These are phyloP conservation scores for Bretschneidera sinensis DNA, from an alignment of 345 rosid species.

Conservation along the genomic window DNA sequence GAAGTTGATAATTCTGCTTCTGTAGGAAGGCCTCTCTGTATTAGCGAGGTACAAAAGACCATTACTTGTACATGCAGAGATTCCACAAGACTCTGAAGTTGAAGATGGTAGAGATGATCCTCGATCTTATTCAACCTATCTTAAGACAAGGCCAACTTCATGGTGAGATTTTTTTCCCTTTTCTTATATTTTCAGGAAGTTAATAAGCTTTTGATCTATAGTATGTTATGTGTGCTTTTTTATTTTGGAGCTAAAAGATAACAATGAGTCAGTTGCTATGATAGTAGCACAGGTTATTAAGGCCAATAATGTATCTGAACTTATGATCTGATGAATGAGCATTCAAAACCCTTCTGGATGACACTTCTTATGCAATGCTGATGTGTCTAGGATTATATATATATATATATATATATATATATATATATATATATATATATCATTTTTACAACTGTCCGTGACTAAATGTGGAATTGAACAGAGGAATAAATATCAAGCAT, in stretches of 20 bases:
- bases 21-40: constrained; percentile 72
- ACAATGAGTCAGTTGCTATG: neutral
- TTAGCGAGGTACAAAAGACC: constrained; percentile 84
- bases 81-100: constrained; percentile 40
- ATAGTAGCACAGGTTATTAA: neutral
- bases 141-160: constrained; percentile 76
- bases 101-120: constrained; percentile 41
- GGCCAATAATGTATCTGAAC: neutral
- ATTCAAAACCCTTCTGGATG: neutral
- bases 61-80: constrained; percentile 91
- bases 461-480: neutral
- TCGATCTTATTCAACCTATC: constrained; percentile 67
- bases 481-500: neutral
- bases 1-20: constrained; percentile 16
- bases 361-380: neutral
- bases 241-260: neutral
- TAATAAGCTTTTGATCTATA: neutral
- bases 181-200: neutral
- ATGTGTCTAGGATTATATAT: neutral
- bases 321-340: neutral
- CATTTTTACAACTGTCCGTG: neutral
- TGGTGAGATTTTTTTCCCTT: constrained; percentile 43
- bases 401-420: too few relatives aligned
- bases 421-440: too few relatives aligned
- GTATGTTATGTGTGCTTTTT: neutral